A percentile compares a stretch with the other conserved stretches of the same genome.
phyloP scores from a whole-genome alignment of 768 basidiomycete species.

The Tremella yokohamensis region DNA sequence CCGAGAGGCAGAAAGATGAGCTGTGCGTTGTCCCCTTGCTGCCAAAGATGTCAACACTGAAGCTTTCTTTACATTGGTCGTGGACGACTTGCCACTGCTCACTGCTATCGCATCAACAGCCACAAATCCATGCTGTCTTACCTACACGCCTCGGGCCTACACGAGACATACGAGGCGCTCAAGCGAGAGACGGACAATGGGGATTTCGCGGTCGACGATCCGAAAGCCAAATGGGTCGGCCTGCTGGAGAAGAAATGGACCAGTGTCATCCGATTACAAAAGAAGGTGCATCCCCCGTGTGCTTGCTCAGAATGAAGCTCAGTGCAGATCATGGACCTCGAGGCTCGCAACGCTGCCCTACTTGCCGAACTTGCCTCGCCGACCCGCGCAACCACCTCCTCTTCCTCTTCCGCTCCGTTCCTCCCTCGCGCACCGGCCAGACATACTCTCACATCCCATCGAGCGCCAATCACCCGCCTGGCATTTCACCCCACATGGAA shows the following conservation, averaged over 20 bases:
- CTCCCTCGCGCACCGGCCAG: slow-evolving; percentile 79
- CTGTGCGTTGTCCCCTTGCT: slow-evolving; percentile 32
- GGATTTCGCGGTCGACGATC: slow-evolving; percentile 57
- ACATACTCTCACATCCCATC: slow-evolving; percentile 71
- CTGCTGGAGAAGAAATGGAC: slow-evolving; percentile 98
- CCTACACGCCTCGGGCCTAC: slow-evolving; percentile 39
- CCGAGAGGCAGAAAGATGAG: slow-evolving; percentile 50
- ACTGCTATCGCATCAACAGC: slow-evolving; percentile 14
- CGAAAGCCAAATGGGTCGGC: slow-evolving; percentile 79
- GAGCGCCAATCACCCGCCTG: slow-evolving; percentile 69
- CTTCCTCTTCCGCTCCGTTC: slow-evolving; percentile 59
- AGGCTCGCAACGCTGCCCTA: slow-evolving; percentile 71
- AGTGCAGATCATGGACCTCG: slow-evolving; percentile 86
- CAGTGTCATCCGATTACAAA: slow-evolving; percentile 88
- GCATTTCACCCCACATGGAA: slow-evolving; percentile 85
- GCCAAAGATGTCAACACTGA: background rate
- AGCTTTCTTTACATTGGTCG: slow-evolving; percentile 4
- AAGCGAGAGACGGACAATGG: slow-evolving; percentile 45
- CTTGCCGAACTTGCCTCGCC: slow-evolving; percentile 66
- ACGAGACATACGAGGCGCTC: slow-evolving; percentile 45
- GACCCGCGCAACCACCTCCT: slow-evolving; percentile 53
- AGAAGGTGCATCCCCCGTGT: slow-evolving; percentile 62
- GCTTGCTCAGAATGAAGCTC: slow-evolving; percentile 2
- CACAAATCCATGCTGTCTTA: slow-evolving; percentile 49
- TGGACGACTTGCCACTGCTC: background rate